These are phyloP conservation scores for Amanita pallidorosea DNA, from an alignment of 768 basidiomycete species.

Conservation along the genomic window DNA sequence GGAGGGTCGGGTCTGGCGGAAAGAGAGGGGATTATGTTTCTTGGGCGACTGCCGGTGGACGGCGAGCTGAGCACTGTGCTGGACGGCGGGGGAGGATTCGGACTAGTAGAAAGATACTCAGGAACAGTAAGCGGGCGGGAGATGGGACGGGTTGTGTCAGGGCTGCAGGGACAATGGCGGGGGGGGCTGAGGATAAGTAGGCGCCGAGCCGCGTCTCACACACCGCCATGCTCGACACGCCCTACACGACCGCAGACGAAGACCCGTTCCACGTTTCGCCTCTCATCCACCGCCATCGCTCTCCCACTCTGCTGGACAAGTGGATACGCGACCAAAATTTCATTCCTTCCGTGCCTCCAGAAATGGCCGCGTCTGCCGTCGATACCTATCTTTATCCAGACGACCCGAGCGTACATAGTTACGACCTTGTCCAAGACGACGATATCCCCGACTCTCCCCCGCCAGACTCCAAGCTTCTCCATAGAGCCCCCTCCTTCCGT, in stretches of 20 bases:
- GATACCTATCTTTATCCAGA: constrained; percentile 24
- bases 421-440: constrained; percentile 40
- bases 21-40: constrained; percentile 60
- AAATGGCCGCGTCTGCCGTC: constrained; percentile 28
- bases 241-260: constrained; percentile 41
- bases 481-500: constrained; percentile 26
- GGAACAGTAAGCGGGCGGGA: constrained; percentile 60
- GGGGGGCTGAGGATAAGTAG: background rate
- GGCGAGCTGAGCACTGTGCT: constrained; percentile 80
- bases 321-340: constrained; percentile 43
- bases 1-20: constrained; percentile 86
- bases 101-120: constrained; percentile 50
- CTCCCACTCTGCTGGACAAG: constrained; percentile 40
- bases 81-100: constrained; percentile 40
- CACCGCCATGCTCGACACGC: constrained; percentile 24
- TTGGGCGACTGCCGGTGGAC: constrained; percentile 90
- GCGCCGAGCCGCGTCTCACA: background rate
- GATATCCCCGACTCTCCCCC: constrained; percentile 26
- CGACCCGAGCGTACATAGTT: constrained; percentile 27
- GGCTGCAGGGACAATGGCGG: constrained; percentile 8
- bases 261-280: constrained; percentile 37
- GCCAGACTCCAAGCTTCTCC: constrained; percentile 20
- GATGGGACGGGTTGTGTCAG: constrained; percentile 46
- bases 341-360: constrained; percentile 10
- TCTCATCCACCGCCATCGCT: constrained; percentile 21